Base-by-base conservation (phyloP, 257 asterid species). In the Fraxinus pennsylvanica region DNA sequence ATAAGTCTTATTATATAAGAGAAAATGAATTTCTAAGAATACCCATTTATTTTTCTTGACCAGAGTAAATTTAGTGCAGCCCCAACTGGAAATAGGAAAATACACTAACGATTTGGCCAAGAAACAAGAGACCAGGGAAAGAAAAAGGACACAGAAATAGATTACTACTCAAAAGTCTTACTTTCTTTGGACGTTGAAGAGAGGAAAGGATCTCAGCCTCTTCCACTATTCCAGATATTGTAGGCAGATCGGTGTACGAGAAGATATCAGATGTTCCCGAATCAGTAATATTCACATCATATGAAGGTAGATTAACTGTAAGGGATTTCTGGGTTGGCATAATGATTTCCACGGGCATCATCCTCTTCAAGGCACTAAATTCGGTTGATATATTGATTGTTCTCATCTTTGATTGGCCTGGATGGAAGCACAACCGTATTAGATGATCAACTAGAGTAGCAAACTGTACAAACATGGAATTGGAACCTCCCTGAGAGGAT, bases 151-250 rank as follows among this genome's bases (percentile, higher is more conserved):
- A 71, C 35, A 69, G 72, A 54, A 45, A 67, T 45, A 69, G 22
- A 82, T 70, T 50, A 43, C 59, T 67, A 77, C 66, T 59, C 5
- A 63, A 41, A 78, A 36, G 76, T 54, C 91, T 84, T 89, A 93
- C 99, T 86, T 95, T 93, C 89, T 95, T 95, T 52, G 99, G 99
- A 54, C 96, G 90, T 76, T 95, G 99, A 78, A 95, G 99, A 1
- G 99, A 93, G 79, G 99, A 89, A 81, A 95, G 99, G 85, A 93
- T 87, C 80, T 93, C 99, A 82, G 97, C 99, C 85, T 95, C 99
- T 77, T 95, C 99, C 33, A 92, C 84, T 75, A 95, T 95, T 72
- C 99, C 98, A 38, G 96, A 86, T 80, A 95, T 93, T 36, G 97
- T 90, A 47, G 97, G 99, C 79, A 95, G 91, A 81, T 87, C 89